Percentiles rank a stretch among this genome's conserved stretches.
phyloP scores from a whole-genome alignment of 257 asterid genomes.

The Rubia yunnanensis region DNA sequence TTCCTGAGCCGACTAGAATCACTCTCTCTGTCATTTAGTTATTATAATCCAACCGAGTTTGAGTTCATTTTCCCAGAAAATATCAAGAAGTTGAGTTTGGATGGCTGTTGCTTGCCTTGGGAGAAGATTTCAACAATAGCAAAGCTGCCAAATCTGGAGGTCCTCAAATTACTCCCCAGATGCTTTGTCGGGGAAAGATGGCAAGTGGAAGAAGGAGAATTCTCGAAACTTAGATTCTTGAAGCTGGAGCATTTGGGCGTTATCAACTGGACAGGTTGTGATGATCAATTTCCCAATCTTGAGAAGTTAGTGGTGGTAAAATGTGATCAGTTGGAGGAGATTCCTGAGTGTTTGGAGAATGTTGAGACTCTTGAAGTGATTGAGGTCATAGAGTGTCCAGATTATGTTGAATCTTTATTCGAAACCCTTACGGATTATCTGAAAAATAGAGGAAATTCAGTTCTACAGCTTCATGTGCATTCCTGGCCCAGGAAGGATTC shows the following conservation, averaged over 20 bases:
- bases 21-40: neutral
- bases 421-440: neutral
- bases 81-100: neutral
- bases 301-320: neutral
- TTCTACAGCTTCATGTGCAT: neutral
- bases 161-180: neutral
- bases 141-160: conserved; percentile 1
- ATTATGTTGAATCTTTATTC: neutral
- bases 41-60: neutral
- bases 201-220: neutral
- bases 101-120: neutral
- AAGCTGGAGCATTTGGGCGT: neutral
- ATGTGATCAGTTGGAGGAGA: neutral
- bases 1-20: conserved; percentile 1
- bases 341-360: neutral
- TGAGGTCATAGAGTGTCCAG: neutral
- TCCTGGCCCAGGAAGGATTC: neutral
- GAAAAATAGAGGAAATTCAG: neutral
- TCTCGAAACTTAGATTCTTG: neutral
- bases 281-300: neutral
- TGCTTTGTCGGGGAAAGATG: neutral
- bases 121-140: neutral
- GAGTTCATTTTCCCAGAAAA: neutral
- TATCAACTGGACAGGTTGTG: conserved; percentile 5
- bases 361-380: neutral